phyloP scores from a whole-genome alignment of 192 early-diverging fungal species.

The Oehlia diaphana region DNA sequence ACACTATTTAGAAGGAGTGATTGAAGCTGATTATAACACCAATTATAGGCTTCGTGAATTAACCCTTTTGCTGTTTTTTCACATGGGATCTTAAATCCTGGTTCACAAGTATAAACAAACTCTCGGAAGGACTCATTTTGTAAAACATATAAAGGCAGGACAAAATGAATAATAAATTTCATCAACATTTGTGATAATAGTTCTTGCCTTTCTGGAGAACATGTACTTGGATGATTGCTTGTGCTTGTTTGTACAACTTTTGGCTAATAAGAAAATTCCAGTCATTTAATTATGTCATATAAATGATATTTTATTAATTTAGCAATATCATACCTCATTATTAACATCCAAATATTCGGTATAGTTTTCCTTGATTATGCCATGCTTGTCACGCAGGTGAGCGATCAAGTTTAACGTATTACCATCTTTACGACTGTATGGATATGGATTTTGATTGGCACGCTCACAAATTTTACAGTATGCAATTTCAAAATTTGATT shows the following conservation, averaged over 20 bases:
- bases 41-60: neutral
- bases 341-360: neutral
- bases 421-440: neutral
- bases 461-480: constrained; percentile 15
- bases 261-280: too few relatives aligned
- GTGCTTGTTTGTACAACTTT: too few relatives aligned
- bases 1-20: neutral
- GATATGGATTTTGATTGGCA: neutral
- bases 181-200: constrained; percentile 1
- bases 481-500: neutral
- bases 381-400: neutral
- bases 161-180: constrained; percentile 9
- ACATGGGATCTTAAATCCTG: neutral
- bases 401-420: constrained; percentile 3
- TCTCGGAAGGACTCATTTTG: neutral
- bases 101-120: neutral
- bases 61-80: neutral
- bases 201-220: constrained; percentile 5
- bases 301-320: too few relatives aligned
- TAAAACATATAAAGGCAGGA: neutral
- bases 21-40: neutral
- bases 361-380: constrained; percentile 10
- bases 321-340: too few relatives aligned
- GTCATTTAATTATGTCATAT: neutral
- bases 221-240: neutral